Base-by-base conservation (phyloP, 768 basidiomycete species). In the Tylopilus plumbeoviolaceoides region DNA sequence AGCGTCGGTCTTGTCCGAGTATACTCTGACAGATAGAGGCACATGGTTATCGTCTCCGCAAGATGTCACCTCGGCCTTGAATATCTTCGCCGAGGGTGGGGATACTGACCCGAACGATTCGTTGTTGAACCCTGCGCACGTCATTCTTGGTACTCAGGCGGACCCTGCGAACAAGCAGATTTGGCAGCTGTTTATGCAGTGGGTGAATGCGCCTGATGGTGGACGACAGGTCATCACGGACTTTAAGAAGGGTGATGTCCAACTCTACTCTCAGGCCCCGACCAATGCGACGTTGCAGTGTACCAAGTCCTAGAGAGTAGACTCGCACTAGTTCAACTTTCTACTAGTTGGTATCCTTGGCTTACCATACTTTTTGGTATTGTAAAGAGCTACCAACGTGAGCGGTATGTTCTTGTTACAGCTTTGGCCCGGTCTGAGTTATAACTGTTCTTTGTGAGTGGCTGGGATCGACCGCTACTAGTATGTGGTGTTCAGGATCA, bases 1-100 rank as follows among this genome's bases (percentile, higher is more conserved):
- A 1, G 78, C 81, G 1, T 70, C 79, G 3, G 56, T 72, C 6
- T 64, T 81, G 36, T 62, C 66, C 8, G 80, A 82, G 58, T 82
- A 82, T 54, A 82, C 80, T 0, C 61, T 83, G 23, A 80, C 75
- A 1, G 79, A 81, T 51, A 73, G 70, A 14, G 81, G 78, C 3
- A 75, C 73, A 1, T 79, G 75, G 76, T 62, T 81, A 6, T 76
- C 78, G 4, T 74, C 75, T 1, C 60, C 72, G 0, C 7, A 38
- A 4, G 45, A 58, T 0, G 70, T 78, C 20, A 73, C 64, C 0
- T 60, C 59, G 5, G 30, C 54, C 3, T 53, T 81, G 60, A 54
- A 46, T 10, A 65, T 77, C 21, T 82, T 71, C 62, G 73, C 74
- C 48, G 59, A 67, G 14, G 79, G 79, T 4, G 59, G 59, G 4